Evolutionary conservation across 306 rosid species (phyloP).

Genomic region (Trifolium fragiferum): DNA sequence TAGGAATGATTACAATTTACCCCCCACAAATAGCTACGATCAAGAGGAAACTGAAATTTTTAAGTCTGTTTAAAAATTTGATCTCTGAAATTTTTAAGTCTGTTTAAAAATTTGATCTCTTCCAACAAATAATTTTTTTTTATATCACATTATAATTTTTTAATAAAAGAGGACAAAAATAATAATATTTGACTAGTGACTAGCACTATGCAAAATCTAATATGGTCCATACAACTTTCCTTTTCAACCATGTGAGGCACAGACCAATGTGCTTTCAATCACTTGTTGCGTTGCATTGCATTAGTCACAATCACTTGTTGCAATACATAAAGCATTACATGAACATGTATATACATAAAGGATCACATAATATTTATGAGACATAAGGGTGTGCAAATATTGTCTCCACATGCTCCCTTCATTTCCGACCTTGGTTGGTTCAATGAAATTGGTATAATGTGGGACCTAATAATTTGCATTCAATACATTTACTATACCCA

Average conservation of each 20-base stretch:
- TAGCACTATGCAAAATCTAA: conserved; percentile 17
- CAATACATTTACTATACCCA: background rate
- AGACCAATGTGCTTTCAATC: conserved; percentile 27
- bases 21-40: too few species aligned
- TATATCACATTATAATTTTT: too few species aligned
- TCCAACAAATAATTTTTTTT: too few species aligned
- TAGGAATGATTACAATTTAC: too few species aligned
- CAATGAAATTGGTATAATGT: conserved; percentile 36
- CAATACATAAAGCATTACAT: conserved; percentile 18
- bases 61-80: too few species aligned
- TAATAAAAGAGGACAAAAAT: background rate
- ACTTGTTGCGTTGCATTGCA: conserved; percentile 15
- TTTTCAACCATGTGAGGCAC: conserved; percentile 34
- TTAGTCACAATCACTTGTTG: conserved; percentile 11
- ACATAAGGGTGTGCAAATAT: conserved; percentile 44
- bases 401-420: conserved; percentile 47
- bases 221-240: conserved; percentile 18
- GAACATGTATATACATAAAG: conserved; percentile 24
- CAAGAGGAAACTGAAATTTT: too few species aligned
- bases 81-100: too few species aligned
- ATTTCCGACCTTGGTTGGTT: conserved; percentile 43
- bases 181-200: background rate
- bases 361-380: conserved; percentile 31
- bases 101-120: too few species aligned
- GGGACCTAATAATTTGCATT: conserved; percentile 39